Conservation (phyloP, 139 green algal species). For the Ettlia oleoabundans region DNA sequence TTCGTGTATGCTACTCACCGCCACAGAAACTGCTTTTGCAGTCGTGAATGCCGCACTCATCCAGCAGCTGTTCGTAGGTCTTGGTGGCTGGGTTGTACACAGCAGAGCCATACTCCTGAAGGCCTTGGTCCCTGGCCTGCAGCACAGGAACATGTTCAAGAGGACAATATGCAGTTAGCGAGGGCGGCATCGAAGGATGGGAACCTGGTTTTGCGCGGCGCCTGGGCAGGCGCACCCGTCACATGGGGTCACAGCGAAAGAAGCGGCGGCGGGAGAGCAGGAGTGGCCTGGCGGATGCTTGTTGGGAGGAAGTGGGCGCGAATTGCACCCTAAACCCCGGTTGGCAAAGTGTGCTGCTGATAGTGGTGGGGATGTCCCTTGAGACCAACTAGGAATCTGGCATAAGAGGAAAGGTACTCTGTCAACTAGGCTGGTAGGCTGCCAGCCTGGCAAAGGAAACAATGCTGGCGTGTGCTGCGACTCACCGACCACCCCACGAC, state of each 20-base stretch:
- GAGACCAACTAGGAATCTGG: no score
- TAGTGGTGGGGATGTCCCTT: no score
- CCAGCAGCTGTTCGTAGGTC: not conserved
- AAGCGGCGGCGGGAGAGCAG: no score
- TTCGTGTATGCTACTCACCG: not conserved
- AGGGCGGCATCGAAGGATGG: no score
- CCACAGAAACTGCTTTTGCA: slow-evolving; percentile 19
- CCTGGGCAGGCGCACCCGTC: not conserved
- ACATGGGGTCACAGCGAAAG: no score
- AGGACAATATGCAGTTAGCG: not conserved
- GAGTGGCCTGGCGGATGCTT: no score
- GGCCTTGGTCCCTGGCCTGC: not conserved
- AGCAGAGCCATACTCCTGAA: slow-evolving; percentile 1
- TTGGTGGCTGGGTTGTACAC: not conserved
- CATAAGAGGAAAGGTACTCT: no score
- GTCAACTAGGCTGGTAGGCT: not conserved
- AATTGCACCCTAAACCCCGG: no score
- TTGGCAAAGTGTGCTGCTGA: no score
- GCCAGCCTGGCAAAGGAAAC: not conserved
- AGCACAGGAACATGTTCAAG: not conserved
- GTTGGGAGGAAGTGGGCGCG: no score
- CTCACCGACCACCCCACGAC: slow-evolving; percentile 27
- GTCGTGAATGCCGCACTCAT: not conserved
- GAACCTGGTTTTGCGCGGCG: not conserved
- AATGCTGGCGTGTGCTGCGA: no score